Percentiles rank a stretch among this genome's conserved stretches.
These are phyloP conservation scores for Solidago caesia DNA, from an alignment of 129 eudicot species.

Conservation along the genomic window DNA sequence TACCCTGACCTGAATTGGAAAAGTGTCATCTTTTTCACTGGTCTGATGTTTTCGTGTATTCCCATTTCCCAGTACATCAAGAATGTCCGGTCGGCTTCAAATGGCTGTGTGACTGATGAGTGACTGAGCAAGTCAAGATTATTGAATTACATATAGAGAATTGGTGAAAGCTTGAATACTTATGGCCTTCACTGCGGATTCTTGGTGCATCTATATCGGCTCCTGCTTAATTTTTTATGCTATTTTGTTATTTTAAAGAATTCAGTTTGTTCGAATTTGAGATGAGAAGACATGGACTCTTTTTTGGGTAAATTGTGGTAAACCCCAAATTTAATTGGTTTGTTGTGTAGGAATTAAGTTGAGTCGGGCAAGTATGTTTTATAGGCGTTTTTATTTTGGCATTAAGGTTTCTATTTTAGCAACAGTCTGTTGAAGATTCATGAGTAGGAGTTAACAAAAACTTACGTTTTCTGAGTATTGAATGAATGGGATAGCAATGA, in stretches of 20 bases:
- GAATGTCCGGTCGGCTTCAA: constrained; percentile 90
- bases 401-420: too few relatives aligned
- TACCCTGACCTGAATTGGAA: background rate
- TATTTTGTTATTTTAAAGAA: background rate
- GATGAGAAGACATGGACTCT: background rate
- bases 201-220: background rate
- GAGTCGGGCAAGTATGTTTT: background rate
- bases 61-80: constrained; percentile 65
- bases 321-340: background rate
- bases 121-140: constrained; percentile 19
- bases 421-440: too few relatives aligned
- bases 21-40: background rate
- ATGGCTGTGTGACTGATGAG: constrained; percentile 96
- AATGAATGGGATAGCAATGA: too few relatives aligned
- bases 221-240: background rate
- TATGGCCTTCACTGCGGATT: constrained; percentile 1
- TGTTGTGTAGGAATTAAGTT: background rate
- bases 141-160: constrained; percentile 32
- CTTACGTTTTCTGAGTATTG: too few relatives aligned
- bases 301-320: background rate
- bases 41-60: background rate
- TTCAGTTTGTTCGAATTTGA: background rate
- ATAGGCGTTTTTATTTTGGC: too few relatives aligned
- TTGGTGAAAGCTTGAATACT: constrained; percentile 3
- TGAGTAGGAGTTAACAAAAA: too few relatives aligned